phyloP scores from a whole-genome alignment of 495 filamentous ascomycete genomes.

The Penicillium dipodomyicola region DNA sequence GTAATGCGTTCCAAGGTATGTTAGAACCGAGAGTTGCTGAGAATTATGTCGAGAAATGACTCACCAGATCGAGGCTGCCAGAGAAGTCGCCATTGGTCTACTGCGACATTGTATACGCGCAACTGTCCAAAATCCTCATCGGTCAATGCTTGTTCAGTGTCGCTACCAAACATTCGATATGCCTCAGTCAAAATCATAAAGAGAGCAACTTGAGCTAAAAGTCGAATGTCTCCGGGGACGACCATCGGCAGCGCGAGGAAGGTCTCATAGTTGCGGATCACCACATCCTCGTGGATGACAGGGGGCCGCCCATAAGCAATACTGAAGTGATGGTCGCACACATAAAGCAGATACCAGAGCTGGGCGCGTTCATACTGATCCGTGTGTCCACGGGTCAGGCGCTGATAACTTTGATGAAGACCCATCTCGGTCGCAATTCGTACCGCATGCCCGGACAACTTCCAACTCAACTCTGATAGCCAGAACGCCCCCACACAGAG shows the following conservation, averaged over 20 bases:
- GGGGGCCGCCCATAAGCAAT: slow-evolving; percentile 55
- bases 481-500: slow-evolving; percentile 55
- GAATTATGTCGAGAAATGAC: slow-evolving; percentile 14
- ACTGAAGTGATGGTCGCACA: slow-evolving; percentile 57
- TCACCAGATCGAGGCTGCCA: slow-evolving; percentile 54
- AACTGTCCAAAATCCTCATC: slow-evolving; percentile 54
- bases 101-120: slow-evolving; percentile 51
- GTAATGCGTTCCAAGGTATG: slow-evolving; percentile 4
- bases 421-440: slow-evolving; percentile 54
- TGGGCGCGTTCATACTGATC: slow-evolving; percentile 53
- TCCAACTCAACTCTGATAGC: slow-evolving; percentile 55
- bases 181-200: slow-evolving; percentile 58
- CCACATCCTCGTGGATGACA: slow-evolving; percentile 52
- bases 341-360: slow-evolving; percentile 53
- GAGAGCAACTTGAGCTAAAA: slow-evolving; percentile 55
- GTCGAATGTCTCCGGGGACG: slow-evolving; percentile 51
- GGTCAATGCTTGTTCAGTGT: slow-evolving; percentile 51
- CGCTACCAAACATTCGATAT: slow-evolving; percentile 57
- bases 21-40: neutral
- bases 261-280: slow-evolving; percentile 51
- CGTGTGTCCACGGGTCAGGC: slow-evolving; percentile 41
- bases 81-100: slow-evolving; percentile 57
- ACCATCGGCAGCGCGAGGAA: slow-evolving; percentile 49
- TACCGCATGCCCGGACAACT: slow-evolving; percentile 52
- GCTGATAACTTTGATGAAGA: slow-evolving; percentile 51